phyloP scores from a whole-genome alignment of 495 filamentous ascomycete species.

The Xylaria intraflava region DNA sequence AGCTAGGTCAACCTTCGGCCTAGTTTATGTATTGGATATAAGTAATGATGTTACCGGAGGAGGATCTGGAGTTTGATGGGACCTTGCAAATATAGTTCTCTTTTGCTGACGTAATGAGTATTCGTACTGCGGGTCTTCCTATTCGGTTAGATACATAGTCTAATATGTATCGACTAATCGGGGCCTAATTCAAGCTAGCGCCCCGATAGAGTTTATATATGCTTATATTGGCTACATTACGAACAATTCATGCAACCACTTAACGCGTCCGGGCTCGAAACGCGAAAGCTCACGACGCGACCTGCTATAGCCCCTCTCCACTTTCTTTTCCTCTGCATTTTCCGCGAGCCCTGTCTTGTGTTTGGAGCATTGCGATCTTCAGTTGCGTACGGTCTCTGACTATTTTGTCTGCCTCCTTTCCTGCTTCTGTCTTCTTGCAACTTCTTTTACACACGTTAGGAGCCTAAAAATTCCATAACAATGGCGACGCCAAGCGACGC shows the following conservation, averaged over 20 bases:
- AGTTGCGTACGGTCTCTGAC: background rate
- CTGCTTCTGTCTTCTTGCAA: background rate
- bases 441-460: background rate
- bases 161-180: background rate
- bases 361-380: background rate
- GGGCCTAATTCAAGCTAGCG: too few species aligned
- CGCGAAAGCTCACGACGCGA: slow-evolving; percentile 9
- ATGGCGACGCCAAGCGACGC: slow-evolving; percentile 40
- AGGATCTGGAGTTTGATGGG: too few species aligned
- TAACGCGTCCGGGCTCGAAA: slow-evolving; percentile 1
- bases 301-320: slow-evolving; percentile 7
- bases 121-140: too few species aligned
- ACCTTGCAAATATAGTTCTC: too few species aligned
- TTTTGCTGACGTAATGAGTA: too few species aligned
- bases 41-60: too few species aligned
- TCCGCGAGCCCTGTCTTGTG: slow-evolving; percentile 6
- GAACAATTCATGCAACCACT: slow-evolving; percentile 9
- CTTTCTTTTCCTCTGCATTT: background rate
- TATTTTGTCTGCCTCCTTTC: background rate
- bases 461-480: slow-evolving; percentile 12
- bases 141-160: too few species aligned
- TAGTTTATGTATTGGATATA: too few species aligned
- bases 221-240: background rate
- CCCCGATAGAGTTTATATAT: too few species aligned
- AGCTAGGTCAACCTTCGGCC: background rate